Conservation (phyloP, 2,329 filamentous ascomycete species). For the Rutstroemia sp. region DNA sequence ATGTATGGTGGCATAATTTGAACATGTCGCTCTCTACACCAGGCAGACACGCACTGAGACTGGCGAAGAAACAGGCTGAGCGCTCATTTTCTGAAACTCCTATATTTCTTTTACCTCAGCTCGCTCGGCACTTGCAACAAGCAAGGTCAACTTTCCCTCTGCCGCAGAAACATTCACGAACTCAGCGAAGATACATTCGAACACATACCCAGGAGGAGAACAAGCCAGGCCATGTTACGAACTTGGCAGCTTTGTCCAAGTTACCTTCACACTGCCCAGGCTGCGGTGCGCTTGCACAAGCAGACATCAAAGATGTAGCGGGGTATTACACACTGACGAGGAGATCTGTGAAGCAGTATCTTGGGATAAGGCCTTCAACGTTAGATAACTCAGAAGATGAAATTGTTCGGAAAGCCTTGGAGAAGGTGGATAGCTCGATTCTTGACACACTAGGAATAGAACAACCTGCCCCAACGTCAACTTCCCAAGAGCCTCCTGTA, state of each 20-base stretch:
- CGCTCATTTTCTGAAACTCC: slow-evolving; percentile 33
- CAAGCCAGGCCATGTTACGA: neutral
- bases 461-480: neutral
- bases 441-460: slow-evolving; percentile 12
- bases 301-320: slow-evolving; percentile 40
- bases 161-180: neutral
- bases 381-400: slow-evolving; percentile 34
- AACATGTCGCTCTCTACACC: slow-evolving; percentile 7
- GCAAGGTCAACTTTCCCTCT: neutral
- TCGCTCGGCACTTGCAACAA: neutral
- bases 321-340: slow-evolving; percentile 49
- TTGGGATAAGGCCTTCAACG: slow-evolving; percentile 24
- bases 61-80: slow-evolving; percentile 11
- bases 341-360: slow-evolving; percentile 43
- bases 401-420: slow-evolving; percentile 35
- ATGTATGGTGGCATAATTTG: neutral
- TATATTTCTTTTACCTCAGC: slow-evolving; percentile 41
- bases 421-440: slow-evolving; percentile 15
- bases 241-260: neutral
- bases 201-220: neutral
- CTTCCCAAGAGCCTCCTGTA: slow-evolving; percentile 41
- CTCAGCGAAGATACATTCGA: slow-evolving; percentile 7
- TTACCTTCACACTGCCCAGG: slow-evolving; percentile 54
- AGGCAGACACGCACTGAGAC: slow-evolving; percentile 6
- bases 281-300: slow-evolving; percentile 59